These are phyloP conservation scores for Phytophthora niederhauseri DNA, from an alignment of 352 stramenopile species.

Conservation along the genomic window DNA sequence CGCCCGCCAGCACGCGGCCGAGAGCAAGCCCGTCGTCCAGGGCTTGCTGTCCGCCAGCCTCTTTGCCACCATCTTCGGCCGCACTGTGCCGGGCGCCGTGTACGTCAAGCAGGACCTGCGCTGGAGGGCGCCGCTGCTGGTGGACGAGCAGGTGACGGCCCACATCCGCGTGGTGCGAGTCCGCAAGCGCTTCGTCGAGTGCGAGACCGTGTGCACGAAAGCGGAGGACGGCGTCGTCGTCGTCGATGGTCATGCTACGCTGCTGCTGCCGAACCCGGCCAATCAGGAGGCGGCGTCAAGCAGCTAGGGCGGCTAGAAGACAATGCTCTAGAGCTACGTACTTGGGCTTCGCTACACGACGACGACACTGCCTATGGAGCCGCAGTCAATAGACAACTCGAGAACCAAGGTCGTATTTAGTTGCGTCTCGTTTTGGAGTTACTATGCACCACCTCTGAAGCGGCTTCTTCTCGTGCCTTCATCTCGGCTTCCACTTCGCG, in stretches of 20 bases:
- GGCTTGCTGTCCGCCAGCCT: constrained; percentile 82
- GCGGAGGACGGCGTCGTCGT: constrained; percentile 51
- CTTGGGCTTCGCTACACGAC: not conserved
- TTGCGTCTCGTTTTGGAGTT: constrained; percentile 22
- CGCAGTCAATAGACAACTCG: not conserved
- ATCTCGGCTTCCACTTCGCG: constrained; percentile 25
- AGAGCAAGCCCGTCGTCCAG: constrained; percentile 66
- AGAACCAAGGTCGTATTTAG: constrained; percentile 15
- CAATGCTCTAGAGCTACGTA: not conserved
- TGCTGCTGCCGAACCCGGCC: constrained; percentile 47
- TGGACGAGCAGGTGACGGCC: constrained; percentile 64
- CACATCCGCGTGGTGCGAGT: constrained; percentile 65
- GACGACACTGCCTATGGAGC: not conserved
- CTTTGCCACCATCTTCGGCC: constrained; percentile 85
- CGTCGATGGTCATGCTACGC: constrained; percentile 69
- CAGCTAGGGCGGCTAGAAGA: not conserved
- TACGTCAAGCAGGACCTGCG: constrained; percentile 79
- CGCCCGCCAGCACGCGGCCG: constrained; percentile 28
- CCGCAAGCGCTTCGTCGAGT: constrained; percentile 76
- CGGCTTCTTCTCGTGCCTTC: constrained; percentile 22
- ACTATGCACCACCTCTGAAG: constrained; percentile 19
- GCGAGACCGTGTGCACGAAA: constrained; percentile 70
- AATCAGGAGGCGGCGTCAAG: constrained; percentile 8
- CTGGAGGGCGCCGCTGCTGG: constrained; percentile 66
- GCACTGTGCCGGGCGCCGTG: constrained; percentile 68